These are phyloP conservation scores for Thamnidium elegans DNA, from an alignment of 192 early-diverging fungal species.

Conservation along the genomic window DNA sequence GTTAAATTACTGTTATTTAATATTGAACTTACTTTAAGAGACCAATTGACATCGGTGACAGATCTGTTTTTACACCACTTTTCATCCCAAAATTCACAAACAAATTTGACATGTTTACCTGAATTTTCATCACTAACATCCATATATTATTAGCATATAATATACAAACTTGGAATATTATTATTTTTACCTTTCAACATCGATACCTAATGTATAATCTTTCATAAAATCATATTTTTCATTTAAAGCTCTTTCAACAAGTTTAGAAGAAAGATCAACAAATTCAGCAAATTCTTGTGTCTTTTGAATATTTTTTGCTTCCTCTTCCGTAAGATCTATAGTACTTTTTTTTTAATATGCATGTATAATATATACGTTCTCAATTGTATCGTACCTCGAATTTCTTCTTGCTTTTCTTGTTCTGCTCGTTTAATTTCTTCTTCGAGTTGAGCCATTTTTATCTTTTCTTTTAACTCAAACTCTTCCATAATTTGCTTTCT, in stretches of 20 bases:
- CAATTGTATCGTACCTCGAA: constrained; percentile 29
- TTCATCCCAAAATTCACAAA: constrained; percentile 77
- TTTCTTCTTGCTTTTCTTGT: constrained; percentile 37
- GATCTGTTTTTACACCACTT: constrained; percentile 80
- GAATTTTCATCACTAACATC: constrained; percentile 55
- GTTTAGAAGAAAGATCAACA: constrained; percentile 80
- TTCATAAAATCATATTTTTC: constrained; percentile 89
- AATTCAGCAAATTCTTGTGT: constrained; percentile 82
- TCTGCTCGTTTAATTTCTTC: constrained; percentile 43
- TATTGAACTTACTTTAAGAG: constrained; percentile 56
- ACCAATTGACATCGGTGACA: constrained; percentile 94
- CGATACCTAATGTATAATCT: constrained; percentile 80
- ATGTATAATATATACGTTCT: neutral
- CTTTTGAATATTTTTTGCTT: constrained; percentile 69
- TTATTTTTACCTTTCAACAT: constrained; percentile 47
- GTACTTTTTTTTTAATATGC: neutral
- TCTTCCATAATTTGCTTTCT: constrained; percentile 62
- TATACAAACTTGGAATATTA: neutral
- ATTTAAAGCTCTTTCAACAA: constrained; percentile 87
- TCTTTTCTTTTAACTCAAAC: constrained; percentile 53
- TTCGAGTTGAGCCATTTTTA: constrained; percentile 43
- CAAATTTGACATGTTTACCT: constrained; percentile 67
- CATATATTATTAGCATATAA: neutral
- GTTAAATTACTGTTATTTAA: neutral
- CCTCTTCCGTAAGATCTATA: constrained; percentile 80